A percentile compares a stretch with the other conserved stretches of the same genome.
These are phyloP conservation scores for Fagus sylvatica DNA, from an alignment of 306 rosid species.

Conservation along the genomic window DNA sequence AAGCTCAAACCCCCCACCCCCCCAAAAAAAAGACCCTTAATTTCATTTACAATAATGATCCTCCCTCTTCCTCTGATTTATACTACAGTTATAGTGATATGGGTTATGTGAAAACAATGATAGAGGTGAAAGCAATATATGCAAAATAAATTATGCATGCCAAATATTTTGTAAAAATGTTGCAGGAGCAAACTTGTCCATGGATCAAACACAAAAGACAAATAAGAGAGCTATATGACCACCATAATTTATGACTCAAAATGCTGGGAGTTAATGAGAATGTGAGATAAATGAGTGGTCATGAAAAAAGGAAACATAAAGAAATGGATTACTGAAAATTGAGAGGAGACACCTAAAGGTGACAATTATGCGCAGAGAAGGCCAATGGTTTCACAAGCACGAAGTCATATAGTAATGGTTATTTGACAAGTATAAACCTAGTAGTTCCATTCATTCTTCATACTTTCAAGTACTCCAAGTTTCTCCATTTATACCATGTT, in stretches of 20 bases:
- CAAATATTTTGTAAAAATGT: neutral
- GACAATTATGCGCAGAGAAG: too few species aligned
- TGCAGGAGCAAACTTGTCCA: neutral
- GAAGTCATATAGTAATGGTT: too few species aligned
- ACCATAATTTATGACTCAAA: neutral
- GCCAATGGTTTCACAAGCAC: too few species aligned
- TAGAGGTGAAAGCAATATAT: neutral
- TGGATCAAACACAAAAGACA: neutral
- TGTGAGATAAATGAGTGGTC: neutral
- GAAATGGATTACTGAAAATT: neutral
- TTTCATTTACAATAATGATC: neutral
- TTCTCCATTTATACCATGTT: too few species aligned
- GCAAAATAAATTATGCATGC: neutral
- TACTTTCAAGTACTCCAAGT: too few species aligned
- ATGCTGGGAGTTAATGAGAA: neutral
- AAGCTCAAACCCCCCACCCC: too few species aligned
- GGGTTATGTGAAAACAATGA: neutral
- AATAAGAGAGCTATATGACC: neutral
- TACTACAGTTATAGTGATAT: neutral
- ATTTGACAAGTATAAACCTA: too few species aligned
- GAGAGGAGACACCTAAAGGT: too few species aligned
- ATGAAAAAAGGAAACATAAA: neutral
- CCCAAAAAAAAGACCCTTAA: neutral
- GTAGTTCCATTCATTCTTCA: too few species aligned
- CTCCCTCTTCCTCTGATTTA: neutral